Base-by-base conservation (phyloP, 495 filamentous ascomycete species). In the Penicillium lividum region DNA sequence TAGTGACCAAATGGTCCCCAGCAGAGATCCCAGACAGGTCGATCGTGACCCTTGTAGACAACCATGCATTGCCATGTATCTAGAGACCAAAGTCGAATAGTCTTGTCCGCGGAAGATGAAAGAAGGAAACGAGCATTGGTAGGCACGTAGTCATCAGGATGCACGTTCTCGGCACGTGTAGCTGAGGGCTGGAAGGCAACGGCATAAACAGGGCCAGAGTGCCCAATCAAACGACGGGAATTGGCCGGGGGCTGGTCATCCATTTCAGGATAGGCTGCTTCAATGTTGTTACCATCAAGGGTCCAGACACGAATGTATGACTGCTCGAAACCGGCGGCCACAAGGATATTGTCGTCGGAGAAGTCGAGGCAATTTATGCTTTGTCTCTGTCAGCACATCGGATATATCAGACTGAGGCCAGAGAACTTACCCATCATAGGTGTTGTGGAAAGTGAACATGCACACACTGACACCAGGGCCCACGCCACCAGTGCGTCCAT, bases 381-480 rank as follows among this genome's bases (percentile, higher is more conserved):
- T 62, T 9, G 34, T 13, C 10, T 25, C 31, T 51, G 34, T 78
- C 55, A 80, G 67, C 58, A 56, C 55, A 15, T 45, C 11, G 13
- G 25, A 15, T 40, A 18, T 11, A 38, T 8, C 7, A 9, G 7
- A 7, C 51, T 15, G 11, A 48, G 51, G 18, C 29, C 33, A n/a
- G 15, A 11, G 25, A 49, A 74, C 84, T 77, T 77, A 96, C 93
- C 82, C 86, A 64, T 96, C 90, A 57, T 89, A 84, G 7, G 91
- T 96, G 69, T 98, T 98, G 76, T 98, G 95, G 65, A 97, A 96
- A 0, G 94, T 98, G 65, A 92, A 96, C 89, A 98, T 97, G 79
- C 86, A 90, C 10, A 94, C 86, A 64, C 91, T 94, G 28, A 96
- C 79, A 44, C 84, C 88, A 46, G 90, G 84, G 7, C 90, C 90